phyloP scores from a whole-genome alignment of 106 monocot species.

The Acorus calamus region DNA sequence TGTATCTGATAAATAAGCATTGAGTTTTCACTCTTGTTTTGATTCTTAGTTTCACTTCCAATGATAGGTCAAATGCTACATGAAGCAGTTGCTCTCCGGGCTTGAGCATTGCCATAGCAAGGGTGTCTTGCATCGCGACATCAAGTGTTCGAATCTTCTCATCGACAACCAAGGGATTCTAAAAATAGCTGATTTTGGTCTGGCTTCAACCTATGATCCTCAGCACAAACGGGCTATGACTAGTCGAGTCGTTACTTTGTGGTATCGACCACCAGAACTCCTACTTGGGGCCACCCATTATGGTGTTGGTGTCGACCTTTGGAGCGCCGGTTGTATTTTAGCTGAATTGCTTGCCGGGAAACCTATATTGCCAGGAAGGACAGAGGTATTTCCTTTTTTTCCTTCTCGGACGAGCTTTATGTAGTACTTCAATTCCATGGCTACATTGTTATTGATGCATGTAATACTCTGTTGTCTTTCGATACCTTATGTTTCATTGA shows the following conservation, averaged over 20 bases:
- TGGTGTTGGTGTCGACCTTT: constrained; percentile 62
- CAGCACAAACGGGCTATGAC: constrained; percentile 49
- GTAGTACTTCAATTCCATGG: too few relatives aligned
- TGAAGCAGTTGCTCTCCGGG: constrained; percentile 65
- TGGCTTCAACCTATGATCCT: constrained; percentile 46
- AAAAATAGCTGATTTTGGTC: constrained; percentile 73
- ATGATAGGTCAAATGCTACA: constrained; percentile 66
- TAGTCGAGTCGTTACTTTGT: constrained; percentile 75
- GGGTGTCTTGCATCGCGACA: constrained; percentile 72
- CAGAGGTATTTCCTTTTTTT: constrained; percentile 40
- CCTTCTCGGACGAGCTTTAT: too few relatives aligned
- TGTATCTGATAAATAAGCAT: not conserved
- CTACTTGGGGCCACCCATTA: constrained; percentile 72
- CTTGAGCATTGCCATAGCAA: constrained; percentile 72
- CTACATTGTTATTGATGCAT: too few relatives aligned
- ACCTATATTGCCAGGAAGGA: constrained; percentile 85
- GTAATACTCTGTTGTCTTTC: too few relatives aligned
- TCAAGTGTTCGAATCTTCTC: constrained; percentile 84
- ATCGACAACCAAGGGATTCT: constrained; percentile 58
- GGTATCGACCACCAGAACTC: constrained; percentile 88
- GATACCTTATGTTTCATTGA: too few relatives aligned
- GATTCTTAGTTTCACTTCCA: not conserved
- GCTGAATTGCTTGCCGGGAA: constrained; percentile 70
- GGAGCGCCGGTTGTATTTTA: constrained; percentile 85
- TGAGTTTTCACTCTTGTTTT: too few relatives aligned